Base-by-base conservation (phyloP, 441 rosid species). In the Viola pubescens region DNA sequence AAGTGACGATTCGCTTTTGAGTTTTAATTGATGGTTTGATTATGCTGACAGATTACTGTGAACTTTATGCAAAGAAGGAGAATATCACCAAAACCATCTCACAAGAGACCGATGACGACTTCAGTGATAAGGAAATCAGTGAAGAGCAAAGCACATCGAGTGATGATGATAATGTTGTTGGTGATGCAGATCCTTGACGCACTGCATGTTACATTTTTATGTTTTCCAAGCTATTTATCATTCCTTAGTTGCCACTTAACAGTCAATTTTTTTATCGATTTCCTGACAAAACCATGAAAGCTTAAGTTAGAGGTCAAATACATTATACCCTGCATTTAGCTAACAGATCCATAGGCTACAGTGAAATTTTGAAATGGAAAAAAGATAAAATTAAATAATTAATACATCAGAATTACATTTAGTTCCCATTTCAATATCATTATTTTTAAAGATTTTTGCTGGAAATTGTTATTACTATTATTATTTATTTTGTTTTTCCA, bases 21-120 rank as follows among this genome's bases (percentile, higher is more conserved):
- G 34, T 26, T 26, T 2, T 26, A 12, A 46, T 46, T 46, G 11
- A 46, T 46, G n/a, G 49, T 26, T 48, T 64, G 41, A 60, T 66
- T 62, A 55, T 65, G 63, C 45, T 65, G 48, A 37, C 62, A 79
- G 84, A 82, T 52, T 79, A 79, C 59, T 75, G 84, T 14, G 77
- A 77, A 62, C 70, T 55, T 44, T 79, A 76, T 56, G 83, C 86
- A 11, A 79, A 75, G 76, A 70, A 75, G 68, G 78, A 76, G 67
- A 52, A 74, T 62, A 69, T 76, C 64, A 44, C 58, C 51, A 67
- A 56, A 41, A 16, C 72, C 48, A 47, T 56, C 6, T 16, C 58
- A 19, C 75, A 60, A 6, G 83, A 77, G 11, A 63, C 68, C 39
- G 65, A 66, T 50, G 81, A 67, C 3, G 77, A 68, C 13, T 41